Percentiles rank a stretch among this genome's conserved stretches.
phyloP scores from a whole-genome alignment of 352 stramenopile species.

The Phytophthora fragariaefolia region DNA sequence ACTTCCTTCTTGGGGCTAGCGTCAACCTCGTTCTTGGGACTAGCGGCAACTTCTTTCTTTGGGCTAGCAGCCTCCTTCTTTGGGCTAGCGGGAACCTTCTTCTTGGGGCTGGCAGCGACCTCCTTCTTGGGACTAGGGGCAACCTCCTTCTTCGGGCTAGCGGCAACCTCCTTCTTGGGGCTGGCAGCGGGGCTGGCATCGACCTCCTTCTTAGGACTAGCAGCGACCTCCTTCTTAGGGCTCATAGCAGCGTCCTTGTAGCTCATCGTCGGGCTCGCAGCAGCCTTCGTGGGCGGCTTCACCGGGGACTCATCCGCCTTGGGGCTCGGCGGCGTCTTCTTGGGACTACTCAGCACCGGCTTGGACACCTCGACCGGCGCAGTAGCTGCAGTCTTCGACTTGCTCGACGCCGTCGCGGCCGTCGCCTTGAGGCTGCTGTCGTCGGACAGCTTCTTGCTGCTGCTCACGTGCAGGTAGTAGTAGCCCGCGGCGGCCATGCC shows the following conservation, averaged over 20 bases:
- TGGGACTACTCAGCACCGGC: conserved; percentile 10
- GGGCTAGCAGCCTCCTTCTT: conserved; percentile 3
- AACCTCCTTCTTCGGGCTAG: conserved; percentile 14
- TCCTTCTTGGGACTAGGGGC: conserved; percentile 1
- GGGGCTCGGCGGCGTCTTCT: conserved; percentile 3
- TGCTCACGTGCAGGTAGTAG: conserved; percentile 57
- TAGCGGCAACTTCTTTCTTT: conserved; percentile 1
- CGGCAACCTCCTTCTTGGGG: not conserved
- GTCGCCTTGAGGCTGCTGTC: conserved; percentile 1
- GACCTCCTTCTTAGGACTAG: conserved; percentile 9
- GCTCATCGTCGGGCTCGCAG: conserved; percentile 10
- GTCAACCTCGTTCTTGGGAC: conserved; percentile 21
- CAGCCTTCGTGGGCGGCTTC: not conserved
- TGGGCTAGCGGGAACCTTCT: not conserved
- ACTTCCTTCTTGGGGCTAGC: conserved; percentile 5
- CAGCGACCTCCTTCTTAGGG: conserved; percentile 5
- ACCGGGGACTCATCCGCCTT: conserved; percentile 12
- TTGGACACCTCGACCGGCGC: conserved; percentile 1
- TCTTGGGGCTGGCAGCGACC: conserved; percentile 8
- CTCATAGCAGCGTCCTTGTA: not conserved
- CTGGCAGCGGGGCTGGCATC: not conserved
- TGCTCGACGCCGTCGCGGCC: not conserved
- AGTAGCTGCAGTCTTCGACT: conserved; percentile 1
- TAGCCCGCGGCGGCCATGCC: conserved; percentile 63
- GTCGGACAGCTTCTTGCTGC: conserved; percentile 31